Evolutionary conservation across 1,284 basidiomycete species (phyloP), one percentile per base, ranked within the genome.

Genomic region (Ceratorhiza oryzae-sativae): DNA sequence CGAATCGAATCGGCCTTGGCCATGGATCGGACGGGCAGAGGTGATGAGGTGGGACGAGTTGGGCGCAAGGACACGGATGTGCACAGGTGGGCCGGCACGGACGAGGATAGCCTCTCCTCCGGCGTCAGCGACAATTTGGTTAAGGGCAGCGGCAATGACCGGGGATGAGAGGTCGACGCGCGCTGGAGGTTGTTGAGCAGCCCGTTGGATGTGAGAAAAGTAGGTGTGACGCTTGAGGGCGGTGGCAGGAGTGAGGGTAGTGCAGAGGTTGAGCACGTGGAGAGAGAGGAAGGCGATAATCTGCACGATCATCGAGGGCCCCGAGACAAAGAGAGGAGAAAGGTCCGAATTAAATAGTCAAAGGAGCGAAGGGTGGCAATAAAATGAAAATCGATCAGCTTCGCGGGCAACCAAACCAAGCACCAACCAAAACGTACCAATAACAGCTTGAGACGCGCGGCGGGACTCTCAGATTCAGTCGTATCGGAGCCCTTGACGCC

Each of bases 201-300:
- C 49, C 10, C 68, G 42, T 39, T 60, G 72, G 36, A 71, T 53
- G 23, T 55, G 65, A 68, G 34, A 65, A 45, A 60, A 58, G 49
- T 78, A 79, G 20, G 79, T 77, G 77, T 88, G 86, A 60, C 89
- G 85, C 30, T 85, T 86, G 76, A 89, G 80, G 0, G 88, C 86
- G 0, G 89, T 87, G 62, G 87, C 86, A 46, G 91, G 88, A 0
- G 95, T 92, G 62, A 99, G 87, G 0, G 97, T 97, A 0, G 97
- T 94, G 80, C 92, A 92, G 72, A 98, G 87, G 83, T 98, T 99
- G 76, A 98, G 87, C 71, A 95, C 87, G 78, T 98, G 95, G 1
- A 98, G 82, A 0, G 89, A 90, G 75, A 96, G 84, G 86, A 98
- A 97, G 1, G 94, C 89, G 32, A 90, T 88, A 75, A 97, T 93